Conservation (phyloP, 306 rosid genomes). For the Neltuma alba region DNA sequence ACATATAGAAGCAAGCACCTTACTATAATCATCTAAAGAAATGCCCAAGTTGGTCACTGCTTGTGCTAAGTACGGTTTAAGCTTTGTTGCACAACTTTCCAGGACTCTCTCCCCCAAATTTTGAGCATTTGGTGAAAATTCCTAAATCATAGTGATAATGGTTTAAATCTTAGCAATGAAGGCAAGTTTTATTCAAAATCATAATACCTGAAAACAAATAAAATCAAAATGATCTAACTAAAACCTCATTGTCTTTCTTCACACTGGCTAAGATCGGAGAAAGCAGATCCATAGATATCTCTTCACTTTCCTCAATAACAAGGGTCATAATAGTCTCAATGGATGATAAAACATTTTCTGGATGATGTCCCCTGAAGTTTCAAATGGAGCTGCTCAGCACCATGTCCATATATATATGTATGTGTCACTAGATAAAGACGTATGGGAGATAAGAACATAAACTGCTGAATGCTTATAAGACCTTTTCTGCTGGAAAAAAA, state of each 20-base stretch:
- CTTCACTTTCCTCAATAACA: conserved; percentile 94
- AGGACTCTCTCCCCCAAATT: conserved; percentile 79
- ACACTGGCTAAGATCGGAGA: conserved; percentile 68
- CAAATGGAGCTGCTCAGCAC: conserved; percentile 25
- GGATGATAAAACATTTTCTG: conserved; percentile 68
- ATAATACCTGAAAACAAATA: not conserved
- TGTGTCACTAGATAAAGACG: conserved; percentile 12
- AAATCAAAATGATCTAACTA: not conserved
- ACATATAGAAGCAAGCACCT: conserved; percentile 71
- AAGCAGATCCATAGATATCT: conserved; percentile 64
- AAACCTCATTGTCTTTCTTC: conserved; percentile 70
- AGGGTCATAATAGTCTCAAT: conserved; percentile 88
- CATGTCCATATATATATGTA: not conserved
- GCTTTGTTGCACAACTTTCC: conserved; percentile 60
- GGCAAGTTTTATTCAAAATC: conserved; percentile 20
- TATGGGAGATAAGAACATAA: not conserved
- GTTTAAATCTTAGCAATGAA: conserved; percentile 10
- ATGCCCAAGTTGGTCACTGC: conserved; percentile 56
- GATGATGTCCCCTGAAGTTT: conserved; percentile 71
- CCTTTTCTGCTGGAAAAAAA: not conserved
- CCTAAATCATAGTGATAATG: conserved; percentile 48
- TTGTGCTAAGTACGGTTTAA: conserved; percentile 67
- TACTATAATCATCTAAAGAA: conserved; percentile 64
- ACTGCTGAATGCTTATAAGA: not conserved
- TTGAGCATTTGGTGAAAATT: conserved; percentile 61